phyloP scores from a whole-genome alignment of 371 early-diverging fungal species.

The Rhizopus stolonifer region DNA sequence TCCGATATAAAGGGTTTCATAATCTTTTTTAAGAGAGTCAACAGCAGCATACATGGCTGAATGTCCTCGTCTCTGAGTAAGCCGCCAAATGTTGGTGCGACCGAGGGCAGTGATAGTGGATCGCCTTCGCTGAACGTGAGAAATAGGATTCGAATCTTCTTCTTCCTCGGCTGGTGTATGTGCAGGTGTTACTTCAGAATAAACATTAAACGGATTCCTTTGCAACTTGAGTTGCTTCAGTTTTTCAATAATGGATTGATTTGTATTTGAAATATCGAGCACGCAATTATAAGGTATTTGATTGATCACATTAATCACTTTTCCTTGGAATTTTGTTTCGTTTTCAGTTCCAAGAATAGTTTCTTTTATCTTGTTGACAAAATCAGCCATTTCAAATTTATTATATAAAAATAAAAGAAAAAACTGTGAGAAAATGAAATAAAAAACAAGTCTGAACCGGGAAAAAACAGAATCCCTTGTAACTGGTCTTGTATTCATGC shows the following conservation, averaged over 20 bases:
- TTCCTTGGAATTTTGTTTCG: slow-evolving; percentile 26
- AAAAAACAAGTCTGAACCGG: no score
- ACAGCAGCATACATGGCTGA: slow-evolving; percentile 84
- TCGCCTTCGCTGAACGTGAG: slow-evolving; percentile 33
- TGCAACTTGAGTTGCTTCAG: background rate
- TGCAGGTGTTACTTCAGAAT: background rate
- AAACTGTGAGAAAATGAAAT: no score
- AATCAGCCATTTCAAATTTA: slow-evolving; percentile 5
- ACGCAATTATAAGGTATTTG: slow-evolving; percentile 45
- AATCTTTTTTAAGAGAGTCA: slow-evolving; percentile 47
- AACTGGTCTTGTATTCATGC: no score
- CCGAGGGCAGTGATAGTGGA: slow-evolving; percentile 30
- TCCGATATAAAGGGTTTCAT: slow-evolving; percentile 69
- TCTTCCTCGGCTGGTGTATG: background rate
- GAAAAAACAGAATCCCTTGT: no score
- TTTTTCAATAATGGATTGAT: slow-evolving; percentile 5
- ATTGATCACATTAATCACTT: slow-evolving; percentile 57
- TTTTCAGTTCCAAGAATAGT: slow-evolving; percentile 5
- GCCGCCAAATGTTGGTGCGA: slow-evolving; percentile 33
- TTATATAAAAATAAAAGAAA: no score
- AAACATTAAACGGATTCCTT: slow-evolving; percentile 2
- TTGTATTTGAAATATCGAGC: background rate
- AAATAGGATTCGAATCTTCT: slow-evolving; percentile 25
- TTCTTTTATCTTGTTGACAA: slow-evolving; percentile 7
- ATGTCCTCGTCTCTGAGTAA: slow-evolving; percentile 66